Percentiles rank a stretch among this genome's conserved stretches.
These are phyloP conservation scores for Schizophyllum amplum DNA, from an alignment of 1,284 basidiomycete species.

Conservation along the genomic window DNA sequence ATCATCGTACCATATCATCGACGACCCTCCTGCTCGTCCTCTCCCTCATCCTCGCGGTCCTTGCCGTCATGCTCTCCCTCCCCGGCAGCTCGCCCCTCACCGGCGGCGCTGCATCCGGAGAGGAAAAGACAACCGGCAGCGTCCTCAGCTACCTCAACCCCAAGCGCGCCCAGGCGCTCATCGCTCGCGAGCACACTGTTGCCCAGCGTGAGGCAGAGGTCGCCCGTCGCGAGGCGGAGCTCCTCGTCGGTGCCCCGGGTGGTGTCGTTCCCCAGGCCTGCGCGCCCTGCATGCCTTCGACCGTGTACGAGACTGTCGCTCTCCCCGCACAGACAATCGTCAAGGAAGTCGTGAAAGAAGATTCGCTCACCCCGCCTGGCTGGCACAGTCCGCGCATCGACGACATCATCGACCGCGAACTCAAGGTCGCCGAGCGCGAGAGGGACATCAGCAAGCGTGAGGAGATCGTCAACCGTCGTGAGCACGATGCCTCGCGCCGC, in stretches of 20 bases:
- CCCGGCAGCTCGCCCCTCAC: conserved; percentile 33
- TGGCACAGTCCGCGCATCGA: conserved; percentile 68
- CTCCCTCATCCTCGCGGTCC: conserved; percentile 72
- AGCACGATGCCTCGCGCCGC: conserved; percentile 75
- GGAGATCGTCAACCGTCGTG: conserved; percentile 71
- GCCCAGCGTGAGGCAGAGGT: conserved; percentile 76
- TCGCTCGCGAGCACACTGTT: conserved; percentile 66
- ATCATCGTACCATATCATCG: conserved; percentile 79
- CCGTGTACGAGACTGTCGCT: conserved; percentile 45
- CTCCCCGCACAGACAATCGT: conserved; percentile 69
- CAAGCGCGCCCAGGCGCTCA: conserved; percentile 69
- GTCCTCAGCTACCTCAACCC: conserved; percentile 67
- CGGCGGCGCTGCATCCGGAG: conserved; percentile 21
- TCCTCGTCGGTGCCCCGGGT: conserved; percentile 71
- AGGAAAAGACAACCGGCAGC: conserved; percentile 39
- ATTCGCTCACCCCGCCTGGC: conserved; percentile 63
- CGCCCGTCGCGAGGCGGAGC: conserved; percentile 74
- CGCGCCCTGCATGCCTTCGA: conserved; percentile 44
- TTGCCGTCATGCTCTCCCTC: conserved; percentile 79
- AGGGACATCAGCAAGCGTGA: conserved; percentile 76
- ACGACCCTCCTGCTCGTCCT: conserved; percentile 78
- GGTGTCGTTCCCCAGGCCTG: conserved; percentile 56
- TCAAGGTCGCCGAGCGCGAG: conserved; percentile 74
- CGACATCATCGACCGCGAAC: conserved; percentile 72
- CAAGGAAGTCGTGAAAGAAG: conserved; percentile 77